Percentiles rank a stretch among this genome's conserved stretches.
These are phyloP conservation scores for Pseudogymnoascus sp. DNA, from an alignment of 2,329 filamentous ascomycete species.

Conservation along the genomic window DNA sequence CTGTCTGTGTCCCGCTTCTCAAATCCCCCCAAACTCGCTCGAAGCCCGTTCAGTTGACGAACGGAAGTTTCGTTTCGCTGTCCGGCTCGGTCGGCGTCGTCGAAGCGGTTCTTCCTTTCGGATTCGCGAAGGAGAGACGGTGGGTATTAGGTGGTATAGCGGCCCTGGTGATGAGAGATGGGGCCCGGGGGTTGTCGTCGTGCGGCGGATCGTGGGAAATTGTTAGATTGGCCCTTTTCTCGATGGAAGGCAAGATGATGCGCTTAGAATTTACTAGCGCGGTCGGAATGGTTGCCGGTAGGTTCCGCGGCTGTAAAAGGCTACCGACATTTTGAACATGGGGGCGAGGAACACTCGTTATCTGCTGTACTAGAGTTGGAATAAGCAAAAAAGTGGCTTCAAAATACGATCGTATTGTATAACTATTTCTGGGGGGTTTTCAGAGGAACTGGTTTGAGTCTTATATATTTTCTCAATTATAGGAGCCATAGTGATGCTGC, in stretches of 20 bases:
- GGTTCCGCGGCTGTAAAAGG: conserved; percentile 3
- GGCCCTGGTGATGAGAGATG: conserved; percentile 4
- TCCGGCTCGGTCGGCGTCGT: background rate
- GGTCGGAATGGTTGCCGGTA: conserved; percentile 3
- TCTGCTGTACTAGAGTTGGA: background rate
- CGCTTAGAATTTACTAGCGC: conserved; percentile 10
- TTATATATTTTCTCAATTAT: background rate
- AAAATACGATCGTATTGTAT: background rate
- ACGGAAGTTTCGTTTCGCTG: background rate
- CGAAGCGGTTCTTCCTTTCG: background rate
- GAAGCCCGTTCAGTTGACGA: background rate
- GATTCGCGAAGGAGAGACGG: background rate
- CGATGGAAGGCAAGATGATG: conserved; percentile 7
- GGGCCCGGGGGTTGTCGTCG: background rate
- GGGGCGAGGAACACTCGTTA: background rate
- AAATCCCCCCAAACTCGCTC: background rate
- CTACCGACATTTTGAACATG: background rate
- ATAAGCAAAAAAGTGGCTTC: background rate
- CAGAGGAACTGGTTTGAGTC: background rate
- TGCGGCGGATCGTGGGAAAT: conserved; percentile 1
- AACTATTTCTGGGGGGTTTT: background rate
- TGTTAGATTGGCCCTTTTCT: conserved; percentile 5
- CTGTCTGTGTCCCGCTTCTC: conserved; percentile 9
- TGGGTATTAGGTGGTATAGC: background rate
- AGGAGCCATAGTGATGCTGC: background rate